These are phyloP conservation scores for Aspergillus indologenus DNA, from an alignment of 495 filamentous ascomycete species.

Conservation along the genomic window DNA sequence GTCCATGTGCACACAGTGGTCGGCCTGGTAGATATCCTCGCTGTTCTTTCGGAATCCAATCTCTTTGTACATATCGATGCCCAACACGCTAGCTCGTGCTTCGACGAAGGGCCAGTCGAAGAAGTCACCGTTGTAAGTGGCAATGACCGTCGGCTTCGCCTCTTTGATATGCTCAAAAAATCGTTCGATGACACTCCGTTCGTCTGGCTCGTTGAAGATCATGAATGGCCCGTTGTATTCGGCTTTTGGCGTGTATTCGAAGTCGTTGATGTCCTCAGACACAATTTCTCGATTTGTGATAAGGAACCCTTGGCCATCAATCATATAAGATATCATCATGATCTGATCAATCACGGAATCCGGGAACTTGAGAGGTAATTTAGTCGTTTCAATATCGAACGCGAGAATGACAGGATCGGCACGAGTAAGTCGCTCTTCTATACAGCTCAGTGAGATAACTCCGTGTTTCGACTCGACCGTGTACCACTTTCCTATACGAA, in stretches of 20 bases:
- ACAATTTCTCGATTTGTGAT: slow-evolving; percentile 99
- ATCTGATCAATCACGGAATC: slow-evolving; percentile 93
- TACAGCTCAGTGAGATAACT: slow-evolving; percentile 69
- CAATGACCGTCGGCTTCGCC: slow-evolving; percentile 91
- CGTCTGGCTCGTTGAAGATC: slow-evolving; percentile 96
- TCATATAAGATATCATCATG: slow-evolving; percentile 99
- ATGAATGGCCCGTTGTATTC: slow-evolving; percentile 94
- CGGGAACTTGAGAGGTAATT: slow-evolving; percentile 96
- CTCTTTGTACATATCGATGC: slow-evolving; percentile 99
- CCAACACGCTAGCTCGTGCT: slow-evolving; percentile 81
- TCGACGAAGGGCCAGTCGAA: slow-evolving; percentile 99
- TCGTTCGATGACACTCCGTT: slow-evolving; percentile 80
- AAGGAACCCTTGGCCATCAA: slow-evolving; percentile 95
- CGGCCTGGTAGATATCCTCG: slow-evolving; percentile 93
- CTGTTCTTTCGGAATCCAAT: slow-evolving; percentile 93
- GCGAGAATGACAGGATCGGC: slow-evolving; percentile 96
- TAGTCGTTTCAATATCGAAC: slow-evolving; percentile 97
- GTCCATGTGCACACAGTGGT: slow-evolving; percentile 97
- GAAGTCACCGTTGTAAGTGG: slow-evolving; percentile 99
- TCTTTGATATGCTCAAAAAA: slow-evolving; percentile 97
- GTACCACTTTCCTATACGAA: slow-evolving; percentile 97
- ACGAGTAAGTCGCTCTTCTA: slow-evolving; percentile 83
- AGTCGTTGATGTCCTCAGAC: slow-evolving; percentile 95
- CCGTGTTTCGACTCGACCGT: slow-evolving; percentile 93
- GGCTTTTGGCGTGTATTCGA: slow-evolving; percentile 96